Evolutionary conservation across 2,329 filamentous ascomycete species (phyloP), one percentile per base, ranked within the genome.

Genomic region (Hypoxylon sp.): DNA sequence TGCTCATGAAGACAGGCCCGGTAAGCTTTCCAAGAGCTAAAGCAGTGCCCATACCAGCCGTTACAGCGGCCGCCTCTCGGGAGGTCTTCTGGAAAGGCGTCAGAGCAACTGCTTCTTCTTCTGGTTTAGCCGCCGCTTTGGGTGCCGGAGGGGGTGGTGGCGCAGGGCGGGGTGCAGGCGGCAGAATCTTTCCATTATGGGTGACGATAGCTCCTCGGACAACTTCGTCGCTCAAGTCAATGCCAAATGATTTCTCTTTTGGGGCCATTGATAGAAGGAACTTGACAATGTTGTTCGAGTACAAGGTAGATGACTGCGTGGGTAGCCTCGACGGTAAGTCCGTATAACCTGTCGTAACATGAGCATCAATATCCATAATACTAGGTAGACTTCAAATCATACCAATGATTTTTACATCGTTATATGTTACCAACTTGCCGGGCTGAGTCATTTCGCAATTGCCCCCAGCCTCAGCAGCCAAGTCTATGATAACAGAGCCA

Each of bases 231-330:
- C 87, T 86, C 3, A 97, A 83, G 73, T 97, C 92, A 49, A 97
- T 85, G 6, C 93, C 92, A 69, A 93, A 97, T 38, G 90, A 86
- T 69, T 93, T 93, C 2, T 93, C 89, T 65, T 91, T 87, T 0
- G 93, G 92, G 1, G 89, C 80, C 85, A 97, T 93, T 0, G 93
- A 96, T 9, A 97, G 84, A 28, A 97, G 82, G 63, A 94, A 91
- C 77, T 97, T 97, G 72, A 91, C 94, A 74, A 97, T 94, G 76
- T 97, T 97, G 85, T 97, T 97, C 1, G 93, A 96, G 80, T 97
- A 97, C 19, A 97, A 82, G 0, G 93, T 97, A 0, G 93, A 97
- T 0, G 93, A 93, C 78, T 97, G 94, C 0, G 93, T 97, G 0
- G 94, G 93, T 1, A 97, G 85, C 49, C 93, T 88, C 32, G 93